Base-by-base conservation (phyloP, 2,329 filamentous ascomycete genomes). In the Raffaelea deltoideospora region DNA sequence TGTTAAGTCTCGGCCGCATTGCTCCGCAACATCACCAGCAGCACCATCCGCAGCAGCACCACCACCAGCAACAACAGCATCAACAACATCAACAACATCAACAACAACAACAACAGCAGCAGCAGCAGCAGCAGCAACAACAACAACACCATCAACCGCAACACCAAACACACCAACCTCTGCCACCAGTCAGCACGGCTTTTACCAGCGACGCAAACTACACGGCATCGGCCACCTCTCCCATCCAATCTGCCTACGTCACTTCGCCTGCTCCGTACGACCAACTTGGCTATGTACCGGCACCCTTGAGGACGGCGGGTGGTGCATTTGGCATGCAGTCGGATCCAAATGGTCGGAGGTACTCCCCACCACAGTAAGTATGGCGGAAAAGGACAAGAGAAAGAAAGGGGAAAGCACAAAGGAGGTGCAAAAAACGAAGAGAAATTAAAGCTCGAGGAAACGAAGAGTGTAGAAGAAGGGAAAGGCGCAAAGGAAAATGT, bases 201-300 rank as follows among this genome's bases (percentile, higher is more conserved):
- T 34, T 13, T 27, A 34, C 10, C 39, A 42, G 14, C 31, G 81
- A 87, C 49, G 58, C 74, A 4, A 65, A 76, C 22, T 78, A 86
- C 50, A 70, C 76, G 17, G 66, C 74, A 13, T n/a, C n/a, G n/a
- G n/a, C n/a, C n/a, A 69, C 80, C 31, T 76, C 82, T 18, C 72
- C 80, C 19, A 75, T 80, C 49, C 65, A 66, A 50, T 62, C 67
- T 40, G 66, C 72, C 44, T 83, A 82, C 59, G 67, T 45, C 4
- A 74, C 75, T 39, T 81, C 69, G 41, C 74, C 72, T 41, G 72
- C 70, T 45, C 72, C 77, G 9, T 92, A 87, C 56, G 81, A 87
- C 45, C 65, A 77, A 39, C 65, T 90, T 53, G 80, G 78, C 42
- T 92, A 90, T 53, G 73, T 76, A 30, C 67, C 76, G 11, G 72